A percentile compares a stretch with the other conserved stretches of the same genome.
phyloP scores from a whole-genome alignment of 2,329 filamentous ascomycete genomes.

The Ceratocystis harringtonii region DNA sequence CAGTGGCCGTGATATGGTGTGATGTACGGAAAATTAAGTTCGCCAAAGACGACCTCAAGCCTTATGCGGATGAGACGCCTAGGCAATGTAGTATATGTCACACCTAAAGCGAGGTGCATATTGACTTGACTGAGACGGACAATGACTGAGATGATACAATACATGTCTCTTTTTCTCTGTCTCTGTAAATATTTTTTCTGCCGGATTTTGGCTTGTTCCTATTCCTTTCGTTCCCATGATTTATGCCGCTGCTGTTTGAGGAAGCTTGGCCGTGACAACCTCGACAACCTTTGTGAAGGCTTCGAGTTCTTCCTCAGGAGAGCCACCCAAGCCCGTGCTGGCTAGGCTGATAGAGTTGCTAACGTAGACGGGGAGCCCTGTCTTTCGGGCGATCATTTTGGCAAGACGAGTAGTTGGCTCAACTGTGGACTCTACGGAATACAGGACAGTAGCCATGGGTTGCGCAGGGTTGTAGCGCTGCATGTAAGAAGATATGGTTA shows the following conservation, averaged over 20 bases:
- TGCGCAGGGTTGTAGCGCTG: constrained; percentile 41
- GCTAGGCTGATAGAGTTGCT: constrained; percentile 73
- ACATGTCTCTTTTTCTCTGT: neutral
- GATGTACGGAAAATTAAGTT: neutral
- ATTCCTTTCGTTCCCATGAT: neutral
- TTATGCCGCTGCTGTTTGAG: neutral
- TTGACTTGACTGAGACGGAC: neutral
- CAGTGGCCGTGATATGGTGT: neutral
- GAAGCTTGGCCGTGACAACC: constrained; percentile 34
- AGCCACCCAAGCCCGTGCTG: constrained; percentile 58
- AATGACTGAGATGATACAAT: neutral
- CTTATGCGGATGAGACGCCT: neutral
- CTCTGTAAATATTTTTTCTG: neutral
- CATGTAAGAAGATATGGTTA: constrained; percentile 3
- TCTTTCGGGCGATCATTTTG: constrained; percentile 62
- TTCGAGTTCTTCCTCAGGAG: constrained; percentile 88
- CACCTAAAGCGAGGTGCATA: neutral
- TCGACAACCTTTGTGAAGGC: constrained; percentile 62
- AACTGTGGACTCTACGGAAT: constrained; percentile 56
- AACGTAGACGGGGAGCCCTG: constrained; percentile 68
- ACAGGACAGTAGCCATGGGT: constrained; percentile 65
- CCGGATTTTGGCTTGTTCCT: neutral
- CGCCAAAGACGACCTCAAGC: neutral
- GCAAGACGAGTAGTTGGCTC: constrained; percentile 81
- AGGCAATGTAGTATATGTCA: neutral